Percentiles rank a stretch among this genome's conserved stretches.
These are phyloP conservation scores for Ilyonectria mors-panacis DNA, from an alignment of 2,329 filamentous ascomycete species.

Conservation along the genomic window DNA sequence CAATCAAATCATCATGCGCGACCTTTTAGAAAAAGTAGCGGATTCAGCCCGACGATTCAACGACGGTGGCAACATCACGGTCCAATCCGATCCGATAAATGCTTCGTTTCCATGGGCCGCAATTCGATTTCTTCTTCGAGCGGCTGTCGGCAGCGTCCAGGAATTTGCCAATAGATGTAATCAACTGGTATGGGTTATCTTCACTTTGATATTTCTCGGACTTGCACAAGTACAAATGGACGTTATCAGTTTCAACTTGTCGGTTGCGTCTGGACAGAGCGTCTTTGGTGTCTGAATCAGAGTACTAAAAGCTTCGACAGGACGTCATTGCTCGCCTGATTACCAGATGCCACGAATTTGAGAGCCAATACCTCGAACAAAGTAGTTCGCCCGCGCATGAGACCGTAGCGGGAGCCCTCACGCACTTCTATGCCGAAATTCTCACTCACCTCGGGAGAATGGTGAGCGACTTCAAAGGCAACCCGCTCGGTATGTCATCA, in stretches of 20 bases:
- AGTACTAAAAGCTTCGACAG: not conserved
- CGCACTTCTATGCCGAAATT: not conserved
- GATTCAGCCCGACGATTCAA: not conserved
- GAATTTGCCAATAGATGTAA: not conserved
- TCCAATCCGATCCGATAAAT: not conserved
- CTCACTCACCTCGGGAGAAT: constrained; percentile 2
- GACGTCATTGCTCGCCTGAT: constrained; percentile 11
- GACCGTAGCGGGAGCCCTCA: not conserved
- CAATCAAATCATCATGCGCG: not conserved
- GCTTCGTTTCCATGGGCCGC: constrained; percentile 3
- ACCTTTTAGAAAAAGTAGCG: constrained; percentile 6
- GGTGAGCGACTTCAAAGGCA: not conserved
- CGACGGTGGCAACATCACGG: not conserved
- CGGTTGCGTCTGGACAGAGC: not conserved
- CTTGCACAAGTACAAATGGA: not conserved
- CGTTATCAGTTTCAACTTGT: not conserved
- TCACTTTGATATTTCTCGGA: not conserved
- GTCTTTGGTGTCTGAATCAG: not conserved
- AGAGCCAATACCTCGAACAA: not conserved
- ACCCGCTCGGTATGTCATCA: not conserved
- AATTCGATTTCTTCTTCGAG: constrained; percentile 4
- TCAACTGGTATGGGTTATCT: not conserved
- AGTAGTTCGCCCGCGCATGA: not conserved
- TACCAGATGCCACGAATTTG: not conserved
- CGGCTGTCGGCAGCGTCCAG: not conserved